These are phyloP conservation scores for Lactarius akahatsu DNA, from an alignment of 768 basidiomycete genomes.

Conservation along the genomic window DNA sequence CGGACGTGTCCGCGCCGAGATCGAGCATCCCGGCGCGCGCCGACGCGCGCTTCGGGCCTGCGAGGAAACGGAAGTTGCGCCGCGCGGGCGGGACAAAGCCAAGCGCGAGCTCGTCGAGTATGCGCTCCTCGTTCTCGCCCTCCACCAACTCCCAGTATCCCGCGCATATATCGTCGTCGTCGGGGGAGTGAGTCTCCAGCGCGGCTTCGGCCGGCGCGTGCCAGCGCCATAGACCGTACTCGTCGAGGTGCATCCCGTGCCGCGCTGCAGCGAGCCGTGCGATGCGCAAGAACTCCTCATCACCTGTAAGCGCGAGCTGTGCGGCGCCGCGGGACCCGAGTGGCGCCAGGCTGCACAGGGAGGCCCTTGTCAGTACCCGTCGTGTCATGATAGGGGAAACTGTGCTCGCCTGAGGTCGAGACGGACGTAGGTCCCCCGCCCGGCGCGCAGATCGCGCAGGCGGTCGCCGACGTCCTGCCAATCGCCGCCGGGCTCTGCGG, in stretches of 20 bases:
- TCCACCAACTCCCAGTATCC: slow-evolving; percentile 29
- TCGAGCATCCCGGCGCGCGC: slow-evolving; percentile 17
- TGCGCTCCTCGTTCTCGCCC: slow-evolving; percentile 24
- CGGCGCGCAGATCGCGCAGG: slow-evolving; percentile 30
- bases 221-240: slow-evolving; percentile 68
- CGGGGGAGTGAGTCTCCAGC: neutral
- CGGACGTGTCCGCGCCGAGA: neutral
- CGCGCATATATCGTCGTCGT: neutral
- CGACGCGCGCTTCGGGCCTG: slow-evolving; percentile 10
- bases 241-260: slow-evolving; percentile 52
- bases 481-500: slow-evolving; percentile 11
- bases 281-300: slow-evolving; percentile 46
- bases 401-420: slow-evolving; percentile 32
- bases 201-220: slow-evolving; percentile 26
- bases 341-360: slow-evolving; percentile 42
- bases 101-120: slow-evolving; percentile 25
- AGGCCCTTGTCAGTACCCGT: too few species aligned
- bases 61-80: slow-evolving; percentile 29
- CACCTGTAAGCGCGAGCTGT: slow-evolving; percentile 56
- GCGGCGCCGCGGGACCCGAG: slow-evolving; percentile 52
- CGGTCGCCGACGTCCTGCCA: slow-evolving; percentile 37
- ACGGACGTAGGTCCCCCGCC: slow-evolving; percentile 32
- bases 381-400: too few species aligned
- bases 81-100: slow-evolving; percentile 21
- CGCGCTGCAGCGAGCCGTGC: slow-evolving; percentile 44